Conservation (phyloP, 306 rosid genomes). For the Gastrolobium villosum region DNA sequence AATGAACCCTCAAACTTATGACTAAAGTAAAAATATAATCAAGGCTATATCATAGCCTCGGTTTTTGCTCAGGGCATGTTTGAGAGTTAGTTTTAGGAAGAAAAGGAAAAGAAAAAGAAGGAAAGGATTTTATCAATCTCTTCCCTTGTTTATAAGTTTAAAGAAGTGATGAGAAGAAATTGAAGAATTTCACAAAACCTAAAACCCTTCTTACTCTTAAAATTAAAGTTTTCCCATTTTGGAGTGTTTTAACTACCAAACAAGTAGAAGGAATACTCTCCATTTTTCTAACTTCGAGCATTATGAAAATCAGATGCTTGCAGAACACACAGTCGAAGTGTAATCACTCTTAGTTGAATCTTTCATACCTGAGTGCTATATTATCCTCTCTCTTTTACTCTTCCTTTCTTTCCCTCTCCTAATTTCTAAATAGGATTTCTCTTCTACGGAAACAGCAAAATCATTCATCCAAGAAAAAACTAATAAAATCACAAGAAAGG, state of each 20-base stretch:
- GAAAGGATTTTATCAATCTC: too few species aligned
- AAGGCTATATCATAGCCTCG: background rate
- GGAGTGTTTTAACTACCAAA: too few species aligned
- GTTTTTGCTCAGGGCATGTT: background rate
- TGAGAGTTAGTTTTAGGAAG: too few species aligned
- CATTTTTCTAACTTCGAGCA: background rate
- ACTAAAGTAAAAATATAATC: background rate
- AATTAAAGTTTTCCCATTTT: too few species aligned
- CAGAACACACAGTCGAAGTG: background rate
- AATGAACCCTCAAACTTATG: background rate
- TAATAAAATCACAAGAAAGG: background rate
- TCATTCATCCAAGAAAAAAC: conserved; percentile 1
- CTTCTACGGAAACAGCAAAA: background rate
- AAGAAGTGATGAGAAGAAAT: too few species aligned
- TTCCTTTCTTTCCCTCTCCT: background rate
- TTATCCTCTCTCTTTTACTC: background rate
- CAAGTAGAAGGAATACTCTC: too few species aligned
- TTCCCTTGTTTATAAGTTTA: too few species aligned
- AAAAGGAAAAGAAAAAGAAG: too few species aligned
- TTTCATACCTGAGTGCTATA: background rate
- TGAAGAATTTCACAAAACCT: too few species aligned
- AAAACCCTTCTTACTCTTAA: too few species aligned
- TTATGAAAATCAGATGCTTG: conserved; percentile 25
- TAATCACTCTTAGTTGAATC: background rate
- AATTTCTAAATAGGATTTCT: conserved; percentile 2